Base-by-base conservation (phyloP, 768 basidiomycete species). In the Auriscalpium vulgare region DNA sequence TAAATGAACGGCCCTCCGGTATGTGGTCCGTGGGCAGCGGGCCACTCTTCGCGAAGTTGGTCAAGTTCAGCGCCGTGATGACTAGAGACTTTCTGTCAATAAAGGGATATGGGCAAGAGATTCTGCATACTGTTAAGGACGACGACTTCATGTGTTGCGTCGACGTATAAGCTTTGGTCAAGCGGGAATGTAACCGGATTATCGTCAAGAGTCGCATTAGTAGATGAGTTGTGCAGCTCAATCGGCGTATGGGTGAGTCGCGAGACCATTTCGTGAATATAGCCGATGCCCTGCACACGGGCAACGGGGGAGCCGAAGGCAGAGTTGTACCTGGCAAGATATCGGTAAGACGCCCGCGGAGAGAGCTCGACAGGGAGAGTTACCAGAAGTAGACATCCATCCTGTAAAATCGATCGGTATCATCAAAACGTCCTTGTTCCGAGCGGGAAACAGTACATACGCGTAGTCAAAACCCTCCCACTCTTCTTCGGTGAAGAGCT, bases 381-480 rank as follows among this genome's bases (percentile, higher is more conserved):
- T 51, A 66, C 85, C 86, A 88, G 74, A 86, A 88, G 61, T 64
- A 68, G 10, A 87, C 68, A 62, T 89, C 87, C 59, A 87, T 71
- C 1, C 85, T 88, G 45, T 11, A 36, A 36, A 45, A 19, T n/a
- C 29, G 29, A 9, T 23, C 4, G 11, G 35, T 46, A 56, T 17
- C 35, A 40, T 45, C 21, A 45, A 69, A 14, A 83, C 68, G 61
- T 86, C 83, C 56, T 85, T 71, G 2, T 84, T 87, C 47, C 11
- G 38, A 37, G 40, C 21, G 5, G 23, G 16, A 13, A 5, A 23
- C 14, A 29, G 16, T 35, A 44, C 23, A 72, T 61, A 90, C 82
- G 87, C 78, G 59, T 97, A 95, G 67, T 91, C 81, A 67, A 93
- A 95, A 0, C 91, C 91, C 66, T 89, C 85, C 94, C 93, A 97